Conservation (phyloP, 805 yeast genomes). For the Myxozyma melibiosi region DNA sequence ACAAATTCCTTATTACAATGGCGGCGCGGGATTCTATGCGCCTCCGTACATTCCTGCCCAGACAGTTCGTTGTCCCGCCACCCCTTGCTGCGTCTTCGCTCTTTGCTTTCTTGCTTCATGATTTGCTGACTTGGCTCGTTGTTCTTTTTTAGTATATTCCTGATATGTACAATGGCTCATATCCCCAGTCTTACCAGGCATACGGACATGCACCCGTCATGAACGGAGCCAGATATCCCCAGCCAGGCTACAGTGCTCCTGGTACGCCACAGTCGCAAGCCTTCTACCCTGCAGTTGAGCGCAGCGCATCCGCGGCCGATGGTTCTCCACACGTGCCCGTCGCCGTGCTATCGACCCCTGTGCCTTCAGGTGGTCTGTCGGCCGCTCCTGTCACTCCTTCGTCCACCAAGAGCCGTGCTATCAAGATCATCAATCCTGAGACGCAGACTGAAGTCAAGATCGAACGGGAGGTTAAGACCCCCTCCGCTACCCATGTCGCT, state of each 20-base stretch:
- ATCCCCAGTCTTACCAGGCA: slow-evolving; percentile 8
- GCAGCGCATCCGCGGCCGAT: slow-evolving; percentile 16
- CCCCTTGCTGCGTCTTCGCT: background rate
- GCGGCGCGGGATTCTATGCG: background rate
- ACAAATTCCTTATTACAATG: background rate
- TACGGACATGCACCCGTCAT: slow-evolving; percentile 1
- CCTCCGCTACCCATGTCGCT: slow-evolving; percentile 6
- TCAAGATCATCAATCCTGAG: slow-evolving; percentile 34
- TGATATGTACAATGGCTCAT: background rate
- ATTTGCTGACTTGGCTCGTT: too few relatives aligned
- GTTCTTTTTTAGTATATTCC: background rate
- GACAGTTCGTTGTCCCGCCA: background rate
- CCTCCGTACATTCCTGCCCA: background rate
- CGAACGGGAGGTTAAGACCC: slow-evolving; percentile 12
- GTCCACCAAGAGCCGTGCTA: slow-evolving; percentile 28
- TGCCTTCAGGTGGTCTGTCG: background rate
- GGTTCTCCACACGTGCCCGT: slow-evolving; percentile 19
- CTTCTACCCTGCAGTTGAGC: slow-evolving; percentile 10
- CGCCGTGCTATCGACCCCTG: slow-evolving; percentile 14
- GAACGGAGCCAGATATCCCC: slow-evolving; percentile 5
- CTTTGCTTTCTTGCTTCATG: too few relatives aligned
- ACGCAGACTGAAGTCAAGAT: slow-evolving; percentile 31
- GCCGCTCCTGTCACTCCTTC: slow-evolving; percentile 2
- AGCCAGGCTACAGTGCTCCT: slow-evolving; percentile 2
- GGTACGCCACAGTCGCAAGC: slow-evolving; percentile 16